These are phyloP conservation scores for Papiliotrema nemorosa DNA, from an alignment of 1,284 basidiomycete genomes.

Conservation along the genomic window DNA sequence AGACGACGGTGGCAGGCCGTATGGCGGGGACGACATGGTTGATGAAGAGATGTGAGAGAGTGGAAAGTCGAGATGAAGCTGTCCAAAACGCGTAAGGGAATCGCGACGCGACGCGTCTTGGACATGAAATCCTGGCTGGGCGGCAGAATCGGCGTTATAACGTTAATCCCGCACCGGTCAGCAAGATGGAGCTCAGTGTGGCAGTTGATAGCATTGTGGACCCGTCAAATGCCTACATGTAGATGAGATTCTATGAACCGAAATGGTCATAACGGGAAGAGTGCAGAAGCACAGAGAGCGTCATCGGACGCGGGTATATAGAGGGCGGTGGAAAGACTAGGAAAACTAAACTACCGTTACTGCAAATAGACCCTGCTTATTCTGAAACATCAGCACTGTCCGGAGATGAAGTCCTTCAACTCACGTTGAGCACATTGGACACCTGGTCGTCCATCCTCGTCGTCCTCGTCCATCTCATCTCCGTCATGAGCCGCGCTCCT, in stretches of 20 bases:
- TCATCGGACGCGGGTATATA: too few relatives aligned
- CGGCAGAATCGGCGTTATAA: not conserved
- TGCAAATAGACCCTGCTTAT: not conserved
- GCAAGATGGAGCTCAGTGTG: too few relatives aligned
- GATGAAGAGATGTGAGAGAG: not conserved
- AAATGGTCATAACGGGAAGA: not conserved
- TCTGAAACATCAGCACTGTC: not conserved
- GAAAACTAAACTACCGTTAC: too few relatives aligned
- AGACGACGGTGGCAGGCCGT: conserved; percentile 32
- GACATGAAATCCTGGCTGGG: too few relatives aligned
- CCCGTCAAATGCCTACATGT: too few relatives aligned
- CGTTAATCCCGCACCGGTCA: not conserved
- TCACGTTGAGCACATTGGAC: conserved; percentile 54
- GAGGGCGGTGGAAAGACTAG: too few relatives aligned
- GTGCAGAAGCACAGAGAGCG: too few relatives aligned
- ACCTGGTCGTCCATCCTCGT: conserved; percentile 43
- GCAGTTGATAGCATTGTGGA: too few relatives aligned
- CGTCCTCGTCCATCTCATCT: conserved; percentile 75
- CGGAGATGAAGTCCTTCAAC: too few relatives aligned
- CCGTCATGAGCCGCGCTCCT: conserved; percentile 55
- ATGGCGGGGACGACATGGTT: conserved; percentile 35
- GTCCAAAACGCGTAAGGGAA: not conserved
- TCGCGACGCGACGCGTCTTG: not conserved
- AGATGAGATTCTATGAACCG: too few relatives aligned
- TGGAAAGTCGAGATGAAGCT: not conserved